Evolutionary conservation across 768 basidiomycete genomes (phyloP).

Genomic region (Leccinum truebloodii): DNA sequence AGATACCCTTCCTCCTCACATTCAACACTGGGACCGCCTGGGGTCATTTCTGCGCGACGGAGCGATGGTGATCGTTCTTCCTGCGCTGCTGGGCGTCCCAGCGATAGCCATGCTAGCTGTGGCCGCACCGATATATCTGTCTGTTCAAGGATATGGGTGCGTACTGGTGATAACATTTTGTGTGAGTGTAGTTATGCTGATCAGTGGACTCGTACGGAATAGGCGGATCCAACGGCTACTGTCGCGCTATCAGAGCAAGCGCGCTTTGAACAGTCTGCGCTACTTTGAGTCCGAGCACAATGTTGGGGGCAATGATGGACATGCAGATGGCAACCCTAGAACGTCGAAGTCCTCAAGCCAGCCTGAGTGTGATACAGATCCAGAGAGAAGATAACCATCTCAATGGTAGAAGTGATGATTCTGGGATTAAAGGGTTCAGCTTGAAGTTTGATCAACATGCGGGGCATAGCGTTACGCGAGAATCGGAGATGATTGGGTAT

Average conservation of each 20-base stretch:
- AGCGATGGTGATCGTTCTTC: neutral
- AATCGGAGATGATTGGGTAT: too few relatives aligned
- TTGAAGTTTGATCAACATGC: too few relatives aligned
- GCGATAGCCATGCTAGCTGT: neutral
- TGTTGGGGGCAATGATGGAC: neutral
- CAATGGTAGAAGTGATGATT: too few relatives aligned
- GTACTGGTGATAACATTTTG: neutral
- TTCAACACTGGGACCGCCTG: neutral
- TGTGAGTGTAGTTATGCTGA: neutral
- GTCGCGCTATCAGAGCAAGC: neutral
- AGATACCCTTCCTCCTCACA: neutral
- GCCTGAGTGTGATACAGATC: neutral
- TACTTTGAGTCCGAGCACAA: neutral
- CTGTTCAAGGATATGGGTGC: neutral
- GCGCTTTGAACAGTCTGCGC: neutral
- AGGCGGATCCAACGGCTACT: neutral
- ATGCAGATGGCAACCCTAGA: neutral
- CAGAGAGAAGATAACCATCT: too few relatives aligned
- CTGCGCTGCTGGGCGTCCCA: constrained; percentile 8
- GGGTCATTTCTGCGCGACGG: neutral
- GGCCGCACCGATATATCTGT: neutral
- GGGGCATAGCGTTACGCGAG: too few relatives aligned
- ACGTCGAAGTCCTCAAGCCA: neutral
- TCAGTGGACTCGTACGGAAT: neutral
- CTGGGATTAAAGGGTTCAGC: too few relatives aligned